A percentile compares a stretch with the other conserved stretches of the same genome.
Conservation (phyloP, 345 rosid genomes). For the Microthlaspi erraticum region DNA sequence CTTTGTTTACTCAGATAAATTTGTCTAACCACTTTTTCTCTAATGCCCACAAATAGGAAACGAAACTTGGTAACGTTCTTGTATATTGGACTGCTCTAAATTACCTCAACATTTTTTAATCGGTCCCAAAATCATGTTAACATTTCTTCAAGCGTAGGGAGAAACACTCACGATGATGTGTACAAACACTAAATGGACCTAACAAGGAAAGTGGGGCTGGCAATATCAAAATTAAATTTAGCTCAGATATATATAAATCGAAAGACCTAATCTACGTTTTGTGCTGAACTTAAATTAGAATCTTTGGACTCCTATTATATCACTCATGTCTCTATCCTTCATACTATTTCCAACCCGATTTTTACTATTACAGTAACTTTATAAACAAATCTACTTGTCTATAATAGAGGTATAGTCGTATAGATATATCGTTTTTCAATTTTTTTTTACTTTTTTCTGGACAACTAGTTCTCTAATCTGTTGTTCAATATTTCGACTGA, state of each 20-base stretch:
- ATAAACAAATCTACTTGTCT: not conserved
- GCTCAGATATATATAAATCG: slow-evolving; percentile 2
- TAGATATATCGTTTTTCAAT: too few relatives aligned
- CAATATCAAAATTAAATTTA: not conserved
- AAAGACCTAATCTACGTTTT: slow-evolving; percentile 17
- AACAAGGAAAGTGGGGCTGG: slow-evolving; percentile 14
- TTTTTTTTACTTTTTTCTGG: too few relatives aligned
- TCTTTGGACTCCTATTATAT: not conserved
- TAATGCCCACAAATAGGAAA: not conserved
- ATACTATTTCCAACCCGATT: slow-evolving; percentile 6
- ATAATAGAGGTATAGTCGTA: not conserved
- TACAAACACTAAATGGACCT: slow-evolving; percentile 21
- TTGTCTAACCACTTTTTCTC: not conserved
- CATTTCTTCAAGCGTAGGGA: not conserved
- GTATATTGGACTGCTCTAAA: not conserved
- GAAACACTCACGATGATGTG: slow-evolving; percentile 6
- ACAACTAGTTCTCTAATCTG: too few relatives aligned
- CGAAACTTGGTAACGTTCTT: not conserved
- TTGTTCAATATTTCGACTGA: too few relatives aligned
- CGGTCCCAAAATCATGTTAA: not conserved
- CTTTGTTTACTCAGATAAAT: not conserved
- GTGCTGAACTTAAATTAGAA: slow-evolving; percentile 28
- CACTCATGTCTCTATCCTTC: slow-evolving; percentile 28
- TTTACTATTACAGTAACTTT: slow-evolving; percentile 4
- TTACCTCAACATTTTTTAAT: not conserved